Base-by-base conservation (phyloP, 768 basidiomycete species). In the Amanita pallidorosea region DNA sequence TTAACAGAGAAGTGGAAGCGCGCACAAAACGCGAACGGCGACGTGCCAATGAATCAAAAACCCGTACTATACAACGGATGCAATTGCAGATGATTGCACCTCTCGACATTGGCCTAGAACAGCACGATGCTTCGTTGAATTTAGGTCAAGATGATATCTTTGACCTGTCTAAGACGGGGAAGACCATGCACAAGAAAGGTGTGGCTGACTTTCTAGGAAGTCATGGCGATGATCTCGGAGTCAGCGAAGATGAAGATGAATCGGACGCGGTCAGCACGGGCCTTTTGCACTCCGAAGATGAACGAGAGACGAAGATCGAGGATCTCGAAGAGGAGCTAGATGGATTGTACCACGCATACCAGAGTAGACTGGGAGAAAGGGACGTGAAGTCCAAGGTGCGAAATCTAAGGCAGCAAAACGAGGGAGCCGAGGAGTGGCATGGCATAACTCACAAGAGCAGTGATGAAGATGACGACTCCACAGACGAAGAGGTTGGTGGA, bases 61-160 rank as follows among this genome's bases (percentile, higher is more conserved):
- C 78, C 25, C 81, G 85, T 56, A 88, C 91, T 1, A 83, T 98
- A 36, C 89, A 91, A 61, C 85, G 94, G 47, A 87, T 98, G 81
- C 96, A 98, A 63, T 75, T 98, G 42, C 85, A 89, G 61, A 99
- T 99, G 96, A 89, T 88, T 11, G 91, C 92, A 17, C 96, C 96
- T n/a, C 70, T 94, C 57, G 96, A 97, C 58, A 93, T 98, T 56
- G 94, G 93, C 63, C 66, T 93, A 53, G 89, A 92, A 59, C 86
- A 87, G 58, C 73, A 77, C 47, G 92, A 95, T 56, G 69, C 79
- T 2, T 74, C 85, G 15, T 73, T 95, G 15, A 72, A 69, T n/a
- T 62, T 77, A 20, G 88, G 88, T 5, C 84, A 87, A 58, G 86
- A 83, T 22, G 93, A 98, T 57, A 71, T 96, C 20, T 98, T 98